phyloP scores from a whole-genome alignment of 2,329 filamentous ascomycete species.

The Alternaria metachromatica region DNA sequence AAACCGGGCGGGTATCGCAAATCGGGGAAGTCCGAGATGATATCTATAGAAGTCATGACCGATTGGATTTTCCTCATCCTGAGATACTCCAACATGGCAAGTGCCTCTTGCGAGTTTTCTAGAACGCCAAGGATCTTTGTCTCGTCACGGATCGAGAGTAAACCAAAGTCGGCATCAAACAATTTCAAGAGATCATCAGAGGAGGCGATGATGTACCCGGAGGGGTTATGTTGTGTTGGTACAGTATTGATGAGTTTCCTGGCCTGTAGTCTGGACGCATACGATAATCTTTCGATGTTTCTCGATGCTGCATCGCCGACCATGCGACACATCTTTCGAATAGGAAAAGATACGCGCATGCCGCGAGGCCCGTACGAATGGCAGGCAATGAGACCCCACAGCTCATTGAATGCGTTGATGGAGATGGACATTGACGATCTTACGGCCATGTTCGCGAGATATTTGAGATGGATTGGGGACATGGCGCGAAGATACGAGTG shows the following conservation, averaged over 20 bases:
- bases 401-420: slow-evolving; percentile 81
- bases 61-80: slow-evolving; percentile 76
- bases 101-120: slow-evolving; percentile 78
- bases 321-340: slow-evolving; percentile 88
- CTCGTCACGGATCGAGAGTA: slow-evolving; percentile 85
- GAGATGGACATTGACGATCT: slow-evolving; percentile 96
- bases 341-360: slow-evolving; percentile 91
- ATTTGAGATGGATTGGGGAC: slow-evolving; percentile 89
- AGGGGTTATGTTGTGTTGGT: slow-evolving; percentile 80
- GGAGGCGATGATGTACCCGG: slow-evolving; percentile 88
- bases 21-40: slow-evolving; percentile 79
- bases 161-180: slow-evolving; percentile 86
- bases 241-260: slow-evolving; percentile 88
- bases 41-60: slow-evolving; percentile 79
- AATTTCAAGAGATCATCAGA: slow-evolving; percentile 84
- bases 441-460: slow-evolving; percentile 86
- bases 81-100: slow-evolving; percentile 85
- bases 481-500: slow-evolving; percentile 86
- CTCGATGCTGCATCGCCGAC: slow-evolving; percentile 85
- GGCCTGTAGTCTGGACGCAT: slow-evolving; percentile 82
- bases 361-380: slow-evolving; percentile 79
- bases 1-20: slow-evolving; percentile 81
- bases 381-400: slow-evolving; percentile 89
- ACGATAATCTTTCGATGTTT: slow-evolving; percentile 87
- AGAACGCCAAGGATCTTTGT: slow-evolving; percentile 82